Evolutionary conservation across 768 basidiomycete genomes (phyloP).

Genomic region (Suillus luteus): DNA sequence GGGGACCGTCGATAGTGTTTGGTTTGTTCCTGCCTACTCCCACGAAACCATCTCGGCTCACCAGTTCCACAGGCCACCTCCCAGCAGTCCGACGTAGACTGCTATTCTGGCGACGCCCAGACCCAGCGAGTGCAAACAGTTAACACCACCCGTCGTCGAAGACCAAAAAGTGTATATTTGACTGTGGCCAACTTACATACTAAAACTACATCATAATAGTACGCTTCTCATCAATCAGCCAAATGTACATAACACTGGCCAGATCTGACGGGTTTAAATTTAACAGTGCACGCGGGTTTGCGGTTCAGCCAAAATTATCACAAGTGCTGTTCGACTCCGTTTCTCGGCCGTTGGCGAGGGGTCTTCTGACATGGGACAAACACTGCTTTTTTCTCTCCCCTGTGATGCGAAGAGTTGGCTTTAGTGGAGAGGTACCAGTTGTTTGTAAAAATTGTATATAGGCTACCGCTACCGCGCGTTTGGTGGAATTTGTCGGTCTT

Average conservation of each 20-base stretch:
- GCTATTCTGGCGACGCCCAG: slow-evolving; percentile 33
- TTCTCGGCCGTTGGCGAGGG: neutral
- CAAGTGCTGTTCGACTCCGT: neutral
- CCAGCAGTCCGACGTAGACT: slow-evolving; percentile 41
- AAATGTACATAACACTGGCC: neutral
- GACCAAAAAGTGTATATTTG: neutral
- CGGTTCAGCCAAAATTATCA: neutral
- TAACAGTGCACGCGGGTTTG: neutral
- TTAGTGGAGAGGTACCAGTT: neutral
- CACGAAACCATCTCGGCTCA: slow-evolving; percentile 4
- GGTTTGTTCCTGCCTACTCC: slow-evolving; percentile 36
- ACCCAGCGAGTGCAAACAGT: neutral
- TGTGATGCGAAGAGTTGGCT: neutral
- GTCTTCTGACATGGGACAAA: neutral
- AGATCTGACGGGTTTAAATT: neutral
- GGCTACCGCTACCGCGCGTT: too few species aligned
- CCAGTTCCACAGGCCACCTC: slow-evolving; percentile 35
- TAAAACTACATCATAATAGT: neutral
- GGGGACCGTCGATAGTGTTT: slow-evolving; percentile 60
- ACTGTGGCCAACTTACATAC: neutral
- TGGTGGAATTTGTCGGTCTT: too few species aligned
- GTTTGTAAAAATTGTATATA: too few species aligned
- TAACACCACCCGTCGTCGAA: neutral
- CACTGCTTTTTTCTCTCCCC: neutral
- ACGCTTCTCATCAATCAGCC: neutral